Conservation (phyloP, 2,329 filamentous ascomycete genomes). For the Calonectria naviculata region DNA sequence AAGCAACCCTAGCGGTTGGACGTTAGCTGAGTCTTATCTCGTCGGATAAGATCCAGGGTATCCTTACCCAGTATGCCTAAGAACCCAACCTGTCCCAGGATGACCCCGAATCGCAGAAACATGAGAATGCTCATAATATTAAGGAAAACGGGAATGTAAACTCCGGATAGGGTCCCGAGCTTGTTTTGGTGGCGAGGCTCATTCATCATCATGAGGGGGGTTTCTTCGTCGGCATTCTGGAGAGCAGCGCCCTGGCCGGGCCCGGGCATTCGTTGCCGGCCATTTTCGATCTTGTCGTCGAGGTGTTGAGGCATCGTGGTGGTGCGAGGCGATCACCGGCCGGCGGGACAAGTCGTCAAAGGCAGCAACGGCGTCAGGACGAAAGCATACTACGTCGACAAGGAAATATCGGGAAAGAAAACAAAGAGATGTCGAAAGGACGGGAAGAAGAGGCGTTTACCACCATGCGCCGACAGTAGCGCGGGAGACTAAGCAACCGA, state of each 20-base stretch:
- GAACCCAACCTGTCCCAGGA: constrained; percentile 83
- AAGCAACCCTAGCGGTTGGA: constrained; percentile 68
- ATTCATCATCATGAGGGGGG: constrained; percentile 41
- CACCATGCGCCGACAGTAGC: not conserved
- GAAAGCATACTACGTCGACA: constrained; percentile 11
- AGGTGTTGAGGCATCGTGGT: constrained; percentile 35
- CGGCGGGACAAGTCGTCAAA: constrained; percentile 30
- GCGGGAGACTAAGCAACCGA: constrained; percentile 13
- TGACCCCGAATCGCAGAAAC: constrained; percentile 89
- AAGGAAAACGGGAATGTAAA: constrained; percentile 89
- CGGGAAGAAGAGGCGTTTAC: not conserved
- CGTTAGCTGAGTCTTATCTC: not conserved
- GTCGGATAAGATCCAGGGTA: not conserved
- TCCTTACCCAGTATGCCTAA: constrained; percentile 80
- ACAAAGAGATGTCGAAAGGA: not conserved
- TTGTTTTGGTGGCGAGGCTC: constrained; percentile 64
- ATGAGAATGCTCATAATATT: constrained; percentile 93
- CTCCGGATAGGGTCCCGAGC: constrained; percentile 80
- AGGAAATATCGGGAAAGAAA: constrained; percentile 2
- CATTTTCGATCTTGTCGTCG: constrained; percentile 26
- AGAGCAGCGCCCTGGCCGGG: constrained; percentile 23
- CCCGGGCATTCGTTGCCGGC: constrained; percentile 12
- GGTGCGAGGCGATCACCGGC: constrained; percentile 14
- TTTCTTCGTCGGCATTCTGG: constrained; percentile 21
- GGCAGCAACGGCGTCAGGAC: constrained; percentile 15